Evolutionary conservation across 345 rosid genomes (phyloP).

Genomic region (Stellera chamaejasme): DNA sequence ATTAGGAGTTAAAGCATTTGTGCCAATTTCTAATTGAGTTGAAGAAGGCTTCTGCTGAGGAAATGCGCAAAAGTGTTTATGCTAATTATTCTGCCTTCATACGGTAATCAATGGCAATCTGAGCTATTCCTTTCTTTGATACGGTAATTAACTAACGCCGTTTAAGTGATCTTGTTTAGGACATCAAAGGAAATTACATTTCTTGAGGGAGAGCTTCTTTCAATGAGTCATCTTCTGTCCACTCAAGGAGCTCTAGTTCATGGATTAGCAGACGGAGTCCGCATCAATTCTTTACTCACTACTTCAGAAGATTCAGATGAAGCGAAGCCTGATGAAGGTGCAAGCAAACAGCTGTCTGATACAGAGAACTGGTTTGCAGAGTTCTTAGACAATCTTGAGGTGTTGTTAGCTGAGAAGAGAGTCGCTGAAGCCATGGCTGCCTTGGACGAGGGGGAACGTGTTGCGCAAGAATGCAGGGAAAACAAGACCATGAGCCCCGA

Average conservation of each 20-base stretch:
- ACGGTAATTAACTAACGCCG: too few relatives aligned
- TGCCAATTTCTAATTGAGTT: conserved; percentile 55
- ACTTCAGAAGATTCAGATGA: conserved; percentile 39
- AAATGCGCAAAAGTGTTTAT: conserved; percentile 92
- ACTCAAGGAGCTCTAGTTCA: conserved; percentile 82
- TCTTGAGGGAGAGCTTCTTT: conserved; percentile 85
- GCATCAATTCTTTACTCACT: conserved; percentile 41
- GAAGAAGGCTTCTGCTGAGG: conserved; percentile 95
- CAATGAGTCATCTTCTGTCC: conserved; percentile 76
- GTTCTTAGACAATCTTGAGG: conserved; percentile 63
- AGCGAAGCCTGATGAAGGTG: conserved; percentile 29
- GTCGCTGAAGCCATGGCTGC: conserved; percentile 72
- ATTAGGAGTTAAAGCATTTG: conserved; percentile 63
- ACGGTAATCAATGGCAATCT: conserved; percentile 22
- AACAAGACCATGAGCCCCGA: conserved; percentile 31
- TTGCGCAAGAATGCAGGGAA: conserved; percentile 33
- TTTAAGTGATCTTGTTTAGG: conserved; percentile 23
- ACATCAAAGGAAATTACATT: conserved; percentile 82
- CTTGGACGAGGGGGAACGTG: conserved; percentile 57
- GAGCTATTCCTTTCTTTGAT: not conserved
- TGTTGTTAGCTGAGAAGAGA: conserved; percentile 76
- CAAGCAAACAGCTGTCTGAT: conserved; percentile 34
- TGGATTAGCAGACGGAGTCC: conserved; percentile 57
- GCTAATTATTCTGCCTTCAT: conserved; percentile 91
- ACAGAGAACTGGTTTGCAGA: conserved; percentile 56